These are phyloP conservation scores for Trichoderma semiorbis DNA, from an alignment of 2,329 filamentous ascomycete species.

Conservation along the genomic window DNA sequence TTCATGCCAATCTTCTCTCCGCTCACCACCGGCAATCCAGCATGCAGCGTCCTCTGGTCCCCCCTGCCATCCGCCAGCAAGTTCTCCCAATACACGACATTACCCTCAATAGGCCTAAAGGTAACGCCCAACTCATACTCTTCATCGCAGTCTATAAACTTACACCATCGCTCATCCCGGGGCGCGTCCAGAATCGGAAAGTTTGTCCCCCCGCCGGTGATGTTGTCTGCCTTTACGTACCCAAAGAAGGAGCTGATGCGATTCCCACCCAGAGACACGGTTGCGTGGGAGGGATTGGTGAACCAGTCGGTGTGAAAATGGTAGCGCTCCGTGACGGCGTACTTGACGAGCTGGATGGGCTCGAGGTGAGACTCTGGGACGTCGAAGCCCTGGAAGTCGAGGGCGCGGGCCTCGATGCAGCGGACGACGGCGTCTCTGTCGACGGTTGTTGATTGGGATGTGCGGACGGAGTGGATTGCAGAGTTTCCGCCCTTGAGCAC, in stretches of 20 bases:
- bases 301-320: slow-evolving; percentile 53
- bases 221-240: slow-evolving; percentile 42
- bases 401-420: slow-evolving; percentile 47
- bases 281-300: slow-evolving; percentile 37
- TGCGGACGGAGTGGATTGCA: slow-evolving; percentile 38
- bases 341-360: slow-evolving; percentile 48
- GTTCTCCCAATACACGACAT: slow-evolving; percentile 49
- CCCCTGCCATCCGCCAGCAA: slow-evolving; percentile 38
- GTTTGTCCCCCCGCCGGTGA: slow-evolving; percentile 47
- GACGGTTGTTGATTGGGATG: slow-evolving; percentile 45
- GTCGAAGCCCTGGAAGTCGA: slow-evolving; percentile 44
- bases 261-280: slow-evolving; percentile 41
- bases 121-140: slow-evolving; percentile 46
- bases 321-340: slow-evolving; percentile 43
- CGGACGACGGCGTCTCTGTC: slow-evolving; percentile 39
- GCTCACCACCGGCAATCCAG: slow-evolving; percentile 43
- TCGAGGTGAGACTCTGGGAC: slow-evolving; percentile 38
- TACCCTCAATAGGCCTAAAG: slow-evolving; percentile 45
- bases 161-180: slow-evolving; percentile 39
- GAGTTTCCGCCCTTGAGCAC: slow-evolving; percentile 35
- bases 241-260: slow-evolving; percentile 46
- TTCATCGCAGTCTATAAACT: slow-evolving; percentile 47
- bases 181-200: slow-evolving; percentile 44
- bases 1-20: slow-evolving; percentile 51
- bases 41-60: slow-evolving; percentile 44